Conservation (phyloP, 192 early-diverging fungal species). For the Backusella tuberculispora region DNA sequence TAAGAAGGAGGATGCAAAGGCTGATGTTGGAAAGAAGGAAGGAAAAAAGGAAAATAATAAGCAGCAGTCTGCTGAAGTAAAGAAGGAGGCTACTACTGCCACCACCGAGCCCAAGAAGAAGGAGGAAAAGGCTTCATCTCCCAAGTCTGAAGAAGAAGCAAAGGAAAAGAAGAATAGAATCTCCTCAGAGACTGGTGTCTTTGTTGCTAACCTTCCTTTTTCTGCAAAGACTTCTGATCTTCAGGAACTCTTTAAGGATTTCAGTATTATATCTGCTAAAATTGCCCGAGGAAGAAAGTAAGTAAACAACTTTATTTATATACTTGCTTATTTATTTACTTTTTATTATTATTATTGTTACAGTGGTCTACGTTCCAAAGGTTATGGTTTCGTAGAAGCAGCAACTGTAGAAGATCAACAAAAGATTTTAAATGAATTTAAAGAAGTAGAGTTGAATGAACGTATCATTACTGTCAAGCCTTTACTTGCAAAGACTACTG, state of each 20-base stretch:
- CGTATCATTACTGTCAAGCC: slow-evolving; percentile 37
- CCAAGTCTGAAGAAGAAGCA: slow-evolving; percentile 21
- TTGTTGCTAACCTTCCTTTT: slow-evolving; percentile 84
- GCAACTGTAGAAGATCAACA: slow-evolving; percentile 76
- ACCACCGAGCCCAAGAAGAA: slow-evolving; percentile 23
- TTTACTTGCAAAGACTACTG: neutral
- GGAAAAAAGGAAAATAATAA: neutral
- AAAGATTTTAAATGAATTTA: slow-evolving; percentile 68
- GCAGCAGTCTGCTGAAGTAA: neutral
- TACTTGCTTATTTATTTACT: neutral
- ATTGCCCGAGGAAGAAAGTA: slow-evolving; percentile 61
- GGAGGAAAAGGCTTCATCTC: neutral
- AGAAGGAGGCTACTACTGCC: neutral
- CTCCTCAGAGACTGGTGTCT: slow-evolving; percentile 70
- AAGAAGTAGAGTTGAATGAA: slow-evolving; percentile 64
- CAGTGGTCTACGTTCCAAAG: slow-evolving; percentile 76
- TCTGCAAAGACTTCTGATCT: slow-evolving; percentile 69
- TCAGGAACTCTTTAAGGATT: slow-evolving; percentile 77
- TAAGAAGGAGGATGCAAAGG: neutral
- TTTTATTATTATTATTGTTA: neutral
- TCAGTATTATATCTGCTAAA: slow-evolving; percentile 77
- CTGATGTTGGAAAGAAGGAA: neutral
- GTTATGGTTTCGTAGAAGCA: slow-evolving; percentile 95
- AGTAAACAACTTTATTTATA: neutral
- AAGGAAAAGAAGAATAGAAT: slow-evolving; percentile 31